These are phyloP conservation scores for Raffaelea albimanens DNA, from an alignment of 2,329 filamentous ascomycete species.

Conservation along the genomic window DNA sequence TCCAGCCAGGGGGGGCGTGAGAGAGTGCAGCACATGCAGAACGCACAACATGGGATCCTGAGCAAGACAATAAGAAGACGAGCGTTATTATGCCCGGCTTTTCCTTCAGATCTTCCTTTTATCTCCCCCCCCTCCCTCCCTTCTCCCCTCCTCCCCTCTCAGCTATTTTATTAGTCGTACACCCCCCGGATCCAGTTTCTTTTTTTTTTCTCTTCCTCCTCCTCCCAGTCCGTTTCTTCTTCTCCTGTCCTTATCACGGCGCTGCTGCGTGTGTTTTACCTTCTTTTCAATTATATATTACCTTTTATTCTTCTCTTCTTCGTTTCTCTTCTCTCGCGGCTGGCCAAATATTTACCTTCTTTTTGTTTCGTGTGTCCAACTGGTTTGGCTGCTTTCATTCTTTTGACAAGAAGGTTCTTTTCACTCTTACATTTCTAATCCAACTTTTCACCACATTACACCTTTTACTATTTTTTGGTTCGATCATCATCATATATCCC, in stretches of 20 bases:
- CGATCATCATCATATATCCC: too few species aligned
- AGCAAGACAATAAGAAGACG: constrained; percentile 11
- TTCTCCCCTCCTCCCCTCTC: constrained; percentile 19
- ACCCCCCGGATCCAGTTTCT: constrained; percentile 8
- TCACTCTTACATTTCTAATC: neutral
- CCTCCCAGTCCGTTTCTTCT: too few species aligned
- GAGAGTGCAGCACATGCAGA: too few species aligned
- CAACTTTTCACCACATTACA: neutral
- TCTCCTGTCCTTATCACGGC: constrained; percentile 10
- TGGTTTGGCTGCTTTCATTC: constrained; percentile 49
- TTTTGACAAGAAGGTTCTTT: constrained; percentile 28
- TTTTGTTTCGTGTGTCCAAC: constrained; percentile 34
- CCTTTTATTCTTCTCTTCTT: constrained; percentile 28
- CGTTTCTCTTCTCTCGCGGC: constrained; percentile 36
- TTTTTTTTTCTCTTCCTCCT: too few species aligned
- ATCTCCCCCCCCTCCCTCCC: constrained; percentile 5
- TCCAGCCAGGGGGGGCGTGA: too few species aligned
- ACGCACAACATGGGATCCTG: constrained; percentile 17
- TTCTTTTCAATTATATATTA: constrained; percentile 17
- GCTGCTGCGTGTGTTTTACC: constrained; percentile 20
- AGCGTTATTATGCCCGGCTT: constrained; percentile 29
- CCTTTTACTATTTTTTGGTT: too few species aligned
- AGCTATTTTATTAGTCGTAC: constrained; percentile 9
- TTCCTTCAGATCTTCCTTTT: constrained; percentile 17
- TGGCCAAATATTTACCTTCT: constrained; percentile 23